phyloP scores from a whole-genome alignment of 495 filamentous ascomycete species.

The Hypoxylon subgilvum region DNA sequence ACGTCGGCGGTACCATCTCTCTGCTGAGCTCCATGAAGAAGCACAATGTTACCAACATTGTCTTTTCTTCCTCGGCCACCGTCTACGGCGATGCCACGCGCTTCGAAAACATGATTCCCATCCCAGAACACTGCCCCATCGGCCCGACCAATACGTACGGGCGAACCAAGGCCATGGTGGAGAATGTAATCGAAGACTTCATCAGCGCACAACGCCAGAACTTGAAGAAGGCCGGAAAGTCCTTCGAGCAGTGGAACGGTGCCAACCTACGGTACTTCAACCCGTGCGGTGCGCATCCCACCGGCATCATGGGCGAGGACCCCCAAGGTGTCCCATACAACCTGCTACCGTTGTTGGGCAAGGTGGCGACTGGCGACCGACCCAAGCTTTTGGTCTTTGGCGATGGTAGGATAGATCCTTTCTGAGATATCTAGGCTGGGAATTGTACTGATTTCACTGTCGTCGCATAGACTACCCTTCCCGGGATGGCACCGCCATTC shows the following conservation, averaged over 20 bases:
- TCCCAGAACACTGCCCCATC: slow-evolving; percentile 94
- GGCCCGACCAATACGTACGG: slow-evolving; percentile 98
- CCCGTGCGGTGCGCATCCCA: slow-evolving; percentile 92
- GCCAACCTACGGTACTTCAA: slow-evolving; percentile 97
- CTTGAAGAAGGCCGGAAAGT: slow-evolving; percentile 76
- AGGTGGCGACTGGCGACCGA: slow-evolving; percentile 93
- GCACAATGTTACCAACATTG: slow-evolving; percentile 92
- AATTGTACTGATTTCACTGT: too few relatives aligned
- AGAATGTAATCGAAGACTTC: slow-evolving; percentile 87
- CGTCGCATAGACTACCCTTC: slow-evolving; percentile 89
- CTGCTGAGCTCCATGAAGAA: slow-evolving; percentile 86
- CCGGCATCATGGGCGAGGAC: slow-evolving; percentile 97
- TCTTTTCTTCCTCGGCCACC: slow-evolving; percentile 86
- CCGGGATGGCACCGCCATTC: slow-evolving; percentile 77
- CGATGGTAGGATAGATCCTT: slow-evolving; percentile 67
- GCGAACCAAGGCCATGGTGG: slow-evolving; percentile 89
- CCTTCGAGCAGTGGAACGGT: slow-evolving; percentile 84
- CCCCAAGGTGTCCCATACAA: slow-evolving; percentile 96
- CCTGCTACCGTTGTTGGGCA: slow-evolving; percentile 88
- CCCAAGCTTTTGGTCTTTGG: slow-evolving; percentile 95
- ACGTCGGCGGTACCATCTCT: slow-evolving; percentile 90
- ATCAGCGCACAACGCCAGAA: slow-evolving; percentile 87
- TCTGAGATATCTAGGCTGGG: too few relatives aligned
- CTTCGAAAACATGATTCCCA: slow-evolving; percentile 97
- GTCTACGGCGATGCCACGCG: slow-evolving; percentile 98